Evolutionary conservation across 2,329 filamentous ascomycete genomes (phyloP).

Genomic region (Paraphaeosphaeria minitans): DNA sequence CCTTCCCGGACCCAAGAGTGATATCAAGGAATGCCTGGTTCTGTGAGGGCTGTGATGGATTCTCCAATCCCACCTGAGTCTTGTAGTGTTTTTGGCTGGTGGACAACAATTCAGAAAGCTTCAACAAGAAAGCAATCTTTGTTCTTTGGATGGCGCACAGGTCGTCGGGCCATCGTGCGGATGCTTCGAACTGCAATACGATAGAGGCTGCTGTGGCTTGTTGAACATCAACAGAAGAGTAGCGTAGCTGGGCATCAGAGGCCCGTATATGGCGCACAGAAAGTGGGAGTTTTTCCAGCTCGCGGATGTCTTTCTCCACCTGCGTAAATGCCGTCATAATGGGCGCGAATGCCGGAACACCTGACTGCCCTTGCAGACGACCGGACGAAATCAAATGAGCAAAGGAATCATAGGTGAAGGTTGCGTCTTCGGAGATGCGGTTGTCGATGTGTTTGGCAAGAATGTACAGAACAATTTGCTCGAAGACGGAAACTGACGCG

Average conservation of each 20-base stretch:
- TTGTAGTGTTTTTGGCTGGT: constrained; percentile 64
- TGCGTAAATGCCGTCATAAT: constrained; percentile 72
- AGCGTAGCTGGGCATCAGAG: constrained; percentile 74
- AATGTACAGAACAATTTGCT: constrained; percentile 78
- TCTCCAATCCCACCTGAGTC: constrained; percentile 80
- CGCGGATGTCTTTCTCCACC: constrained; percentile 77
- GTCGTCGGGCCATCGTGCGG: constrained; percentile 91
- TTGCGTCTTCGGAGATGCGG: constrained; percentile 56
- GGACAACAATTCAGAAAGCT: constrained; percentile 74
- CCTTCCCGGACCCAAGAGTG: constrained; percentile 66
- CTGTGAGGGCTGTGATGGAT: constrained; percentile 67
- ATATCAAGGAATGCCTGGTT: constrained; percentile 87
- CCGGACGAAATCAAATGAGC: constrained; percentile 50
- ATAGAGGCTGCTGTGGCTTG: constrained; percentile 70
- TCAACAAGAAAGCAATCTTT: constrained; percentile 84
- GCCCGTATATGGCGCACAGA: constrained; percentile 80
- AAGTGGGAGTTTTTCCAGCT: constrained; percentile 83
- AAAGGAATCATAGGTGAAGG: constrained; percentile 55
- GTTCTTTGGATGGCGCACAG: constrained; percentile 88
- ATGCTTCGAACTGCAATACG: constrained; percentile 89
- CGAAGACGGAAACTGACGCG: constrained; percentile 67
- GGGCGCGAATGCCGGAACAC: constrained; percentile 65
- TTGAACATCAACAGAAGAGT: constrained; percentile 67
- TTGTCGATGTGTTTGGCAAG: constrained; percentile 71
- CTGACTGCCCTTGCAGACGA: constrained; percentile 42